phyloP scores from a whole-genome alignment of 176 grass and related monocot genomes.

The Pharus latifolius region DNA sequence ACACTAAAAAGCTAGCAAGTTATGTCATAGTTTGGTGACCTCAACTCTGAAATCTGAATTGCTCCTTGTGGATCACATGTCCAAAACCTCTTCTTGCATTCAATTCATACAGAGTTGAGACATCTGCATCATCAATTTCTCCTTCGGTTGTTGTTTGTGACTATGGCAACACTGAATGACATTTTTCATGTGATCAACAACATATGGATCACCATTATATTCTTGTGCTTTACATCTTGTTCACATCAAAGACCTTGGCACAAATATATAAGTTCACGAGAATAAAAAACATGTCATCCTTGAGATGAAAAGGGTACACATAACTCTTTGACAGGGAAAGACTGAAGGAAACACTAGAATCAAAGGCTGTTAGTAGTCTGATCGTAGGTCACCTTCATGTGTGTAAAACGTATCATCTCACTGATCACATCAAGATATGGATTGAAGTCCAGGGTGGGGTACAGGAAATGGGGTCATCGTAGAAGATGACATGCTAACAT shows the following conservation, averaged over 20 bases:
- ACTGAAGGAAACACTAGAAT: not conserved
- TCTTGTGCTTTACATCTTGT: not conserved
- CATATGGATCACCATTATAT: not conserved
- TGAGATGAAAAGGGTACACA: too few species aligned
- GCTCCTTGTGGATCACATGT: conserved; percentile 24
- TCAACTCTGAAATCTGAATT: not conserved
- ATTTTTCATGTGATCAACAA: not conserved
- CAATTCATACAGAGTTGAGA: not conserved
- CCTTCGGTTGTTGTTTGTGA: conserved; percentile 2
- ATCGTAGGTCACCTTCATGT: conserved; percentile 18
- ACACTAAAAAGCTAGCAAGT: conserved; percentile 19
- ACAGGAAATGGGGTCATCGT: not conserved
- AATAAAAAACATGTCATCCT: not conserved
- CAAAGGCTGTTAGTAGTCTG: not conserved
- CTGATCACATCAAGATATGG: conserved; percentile 11
- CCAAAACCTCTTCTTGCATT: not conserved
- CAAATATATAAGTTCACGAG: not conserved
- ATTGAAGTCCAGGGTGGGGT: conserved; percentile 6
- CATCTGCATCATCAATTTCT: conserved; percentile 24
- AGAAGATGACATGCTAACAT: conserved; percentile 44
- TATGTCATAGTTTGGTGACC: conserved; percentile 17
- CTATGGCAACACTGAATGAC: too few species aligned
- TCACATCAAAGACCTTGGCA: not conserved
- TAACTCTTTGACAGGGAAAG: too few species aligned
- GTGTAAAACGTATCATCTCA: conserved; percentile 5